Conservation (phyloP, 352 stramenopile species). For the Pythium sukuiense region DNA sequence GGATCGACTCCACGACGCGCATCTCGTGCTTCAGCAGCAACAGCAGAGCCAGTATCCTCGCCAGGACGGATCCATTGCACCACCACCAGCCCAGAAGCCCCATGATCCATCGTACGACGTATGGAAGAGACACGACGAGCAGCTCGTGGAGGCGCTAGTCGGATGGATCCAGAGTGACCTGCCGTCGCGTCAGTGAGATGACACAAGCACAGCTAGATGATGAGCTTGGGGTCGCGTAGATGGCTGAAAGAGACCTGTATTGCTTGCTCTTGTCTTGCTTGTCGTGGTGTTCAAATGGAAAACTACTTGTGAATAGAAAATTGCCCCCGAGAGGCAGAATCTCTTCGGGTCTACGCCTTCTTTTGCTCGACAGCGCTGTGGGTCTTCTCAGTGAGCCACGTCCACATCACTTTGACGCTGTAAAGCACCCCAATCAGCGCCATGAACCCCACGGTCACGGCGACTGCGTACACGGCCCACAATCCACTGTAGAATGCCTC, state of each 20-base stretch:
- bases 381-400: background rate
- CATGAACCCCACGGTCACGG: background rate
- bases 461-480: background rate
- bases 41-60: slow-evolving; percentile 25
- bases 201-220: background rate
- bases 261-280: background rate
- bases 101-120: slow-evolving; percentile 20
- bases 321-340: too few relatives aligned
- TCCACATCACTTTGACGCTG: background rate
- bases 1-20: slow-evolving; percentile 48
- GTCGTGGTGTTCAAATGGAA: too few relatives aligned
- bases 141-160: slow-evolving; percentile 50
- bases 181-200: background rate
- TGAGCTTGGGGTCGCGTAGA: too few relatives aligned
- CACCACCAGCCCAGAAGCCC: slow-evolving; percentile 8
- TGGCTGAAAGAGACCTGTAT: background rate
- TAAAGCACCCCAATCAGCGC: background rate
- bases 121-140: slow-evolving; percentile 45
- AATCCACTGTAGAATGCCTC: background rate
- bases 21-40: slow-evolving; percentile 15
- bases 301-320: background rate
- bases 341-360: background rate
- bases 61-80: slow-evolving; percentile 4
- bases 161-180: slow-evolving; percentile 56
- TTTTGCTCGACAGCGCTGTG: background rate